A percentile compares a stretch with the other conserved stretches of the same genome.
phyloP scores from a whole-genome alignment of 306 rosid genomes.

The Casuarina cunninghamiana region DNA sequence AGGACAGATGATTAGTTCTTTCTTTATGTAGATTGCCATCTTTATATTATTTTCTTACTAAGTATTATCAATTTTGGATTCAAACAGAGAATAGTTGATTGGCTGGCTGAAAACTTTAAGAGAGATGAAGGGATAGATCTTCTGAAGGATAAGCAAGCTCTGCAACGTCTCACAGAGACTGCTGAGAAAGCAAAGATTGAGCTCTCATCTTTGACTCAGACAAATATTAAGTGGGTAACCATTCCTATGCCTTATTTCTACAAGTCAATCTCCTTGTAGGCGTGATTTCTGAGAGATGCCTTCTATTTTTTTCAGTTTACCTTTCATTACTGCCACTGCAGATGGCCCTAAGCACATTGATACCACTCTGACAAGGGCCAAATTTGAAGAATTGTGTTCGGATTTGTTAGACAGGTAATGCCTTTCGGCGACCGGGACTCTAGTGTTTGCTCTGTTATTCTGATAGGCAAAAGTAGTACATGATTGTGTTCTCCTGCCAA shows the following conservation, averaged over 20 bases:
- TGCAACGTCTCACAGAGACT: conserved; percentile 91
- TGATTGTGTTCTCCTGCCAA: not conserved
- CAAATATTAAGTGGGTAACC: conserved; percentile 65
- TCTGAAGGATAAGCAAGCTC: conserved; percentile 93
- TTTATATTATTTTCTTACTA: not conserved
- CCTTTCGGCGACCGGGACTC: not conserved
- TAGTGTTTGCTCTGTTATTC: not conserved
- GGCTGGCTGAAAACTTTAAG: conserved; percentile 76
- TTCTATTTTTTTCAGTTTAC: conserved; percentile 53
- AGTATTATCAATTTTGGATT: conserved; percentile 1
- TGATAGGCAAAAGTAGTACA: not conserved
- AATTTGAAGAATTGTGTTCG: conserved; percentile 88
- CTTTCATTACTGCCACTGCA: conserved; percentile 87
- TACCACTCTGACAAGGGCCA: conserved; percentile 84
- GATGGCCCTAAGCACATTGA: conserved; percentile 99
- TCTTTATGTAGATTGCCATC: not conserved
- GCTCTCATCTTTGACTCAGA: conserved; percentile 83
- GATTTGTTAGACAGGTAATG: conserved; percentile 90
- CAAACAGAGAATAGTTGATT: conserved; percentile 83
- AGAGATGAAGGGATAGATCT: conserved; percentile 86
- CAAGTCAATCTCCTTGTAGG: not conserved
- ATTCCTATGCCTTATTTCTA: not conserved
- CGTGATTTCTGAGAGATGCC: not conserved
- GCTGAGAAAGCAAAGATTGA: conserved; percentile 99
- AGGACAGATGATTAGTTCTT: not conserved